Conservation (phyloP, 163 green algal genomes). For the Scenedesmus sp. region DNA sequence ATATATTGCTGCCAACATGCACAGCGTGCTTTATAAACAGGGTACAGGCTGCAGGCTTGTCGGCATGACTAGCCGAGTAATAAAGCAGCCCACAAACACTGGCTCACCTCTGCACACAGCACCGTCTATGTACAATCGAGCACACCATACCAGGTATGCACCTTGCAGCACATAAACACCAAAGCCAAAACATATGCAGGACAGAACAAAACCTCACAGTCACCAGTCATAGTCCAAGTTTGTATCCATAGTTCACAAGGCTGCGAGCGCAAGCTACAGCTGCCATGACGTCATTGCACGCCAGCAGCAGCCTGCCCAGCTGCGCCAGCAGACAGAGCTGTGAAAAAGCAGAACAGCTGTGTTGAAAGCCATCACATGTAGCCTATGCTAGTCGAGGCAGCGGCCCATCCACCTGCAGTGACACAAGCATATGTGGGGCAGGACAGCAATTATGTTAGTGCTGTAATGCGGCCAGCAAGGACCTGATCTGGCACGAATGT, state of each 20-base stretch:
- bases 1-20: too few species aligned
- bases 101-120: not conserved
- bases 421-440: not conserved
- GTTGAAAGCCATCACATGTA: not conserved
- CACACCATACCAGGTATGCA: not conserved
- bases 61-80: not conserved
- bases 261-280: not conserved
- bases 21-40: not conserved
- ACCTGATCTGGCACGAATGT: too few species aligned
- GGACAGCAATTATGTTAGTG: too few species aligned
- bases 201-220: not conserved
- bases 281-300: not conserved
- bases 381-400: not conserved
- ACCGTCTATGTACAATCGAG: not conserved
- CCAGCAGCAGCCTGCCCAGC: not conserved
- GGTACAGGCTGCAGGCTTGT: too few species aligned
- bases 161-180: not conserved
- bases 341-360: too few species aligned
- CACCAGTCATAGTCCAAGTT: not conserved
- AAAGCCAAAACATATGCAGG: not conserved
- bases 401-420: not conserved
- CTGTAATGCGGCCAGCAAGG: too few species aligned
- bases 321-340: not conserved
- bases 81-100: not conserved
- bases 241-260: not conserved